Evolutionary conservation across 768 basidiomycete genomes (phyloP), one percentile per base, ranked within the genome.

Genomic region (Boletus rubescentipes): DNA sequence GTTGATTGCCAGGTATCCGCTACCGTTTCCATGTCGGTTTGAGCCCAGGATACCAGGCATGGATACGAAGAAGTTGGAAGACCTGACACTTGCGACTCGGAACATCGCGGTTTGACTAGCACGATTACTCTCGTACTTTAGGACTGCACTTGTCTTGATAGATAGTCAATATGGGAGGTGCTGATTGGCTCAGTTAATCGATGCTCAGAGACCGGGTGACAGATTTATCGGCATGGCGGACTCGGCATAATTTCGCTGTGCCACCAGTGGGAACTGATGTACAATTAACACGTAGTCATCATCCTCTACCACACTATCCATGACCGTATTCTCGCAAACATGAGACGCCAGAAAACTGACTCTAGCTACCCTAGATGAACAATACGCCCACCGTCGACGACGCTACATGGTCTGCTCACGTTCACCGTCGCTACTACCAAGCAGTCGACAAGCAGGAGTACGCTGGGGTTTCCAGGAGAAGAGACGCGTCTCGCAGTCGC

Each of bases 221-320:
- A 57, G 49, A 32, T 47, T 23, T 36, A 35, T 61, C 50, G 47
- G 42, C 36, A 49, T 18, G 35, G 30, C n/a, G 16, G 32, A 8
- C 20, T 30, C 29, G 59, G 55, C 42, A 23, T 46, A 52, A 51
- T 60, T 59, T 65, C 20, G 15, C 18, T 51, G 21, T 36, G 49
- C 51, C 64, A 63, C 40, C 51, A 57, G 64, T 60, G 63, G 61
- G 64, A 65, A 65, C 45, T 21, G 40, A 35, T 42, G 44, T 32
- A 44, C 41, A 43, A 38, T 48, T 48, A 44, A 50, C 63, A 55
- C 53, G 42, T 41, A 49, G 43, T n/a, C 38, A 39, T 51, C 56
- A 32, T 37, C 40, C 38, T 64, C 42, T 46, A 45, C 45, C 54
- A 61, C 63, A 55, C 55, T 15, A 26, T 37, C 63, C 58, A 57